Percentiles rank a stretch among this genome's conserved stretches.
Evolutionary conservation across 2,329 filamentous ascomycete genomes (phyloP).

Genomic region (Aspergillus niger): DNA sequence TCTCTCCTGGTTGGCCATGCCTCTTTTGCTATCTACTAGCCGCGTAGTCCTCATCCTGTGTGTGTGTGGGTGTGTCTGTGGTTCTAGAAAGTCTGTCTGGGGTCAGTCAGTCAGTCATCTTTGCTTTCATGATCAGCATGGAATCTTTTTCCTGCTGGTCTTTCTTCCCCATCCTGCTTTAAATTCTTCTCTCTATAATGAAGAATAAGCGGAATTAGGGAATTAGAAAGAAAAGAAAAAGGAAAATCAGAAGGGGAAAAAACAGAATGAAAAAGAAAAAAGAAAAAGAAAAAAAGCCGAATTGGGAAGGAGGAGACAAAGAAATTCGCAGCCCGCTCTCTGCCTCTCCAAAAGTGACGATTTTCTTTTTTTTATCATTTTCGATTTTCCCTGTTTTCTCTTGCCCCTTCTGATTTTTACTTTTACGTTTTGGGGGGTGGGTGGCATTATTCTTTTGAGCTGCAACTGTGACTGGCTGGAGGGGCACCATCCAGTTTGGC

Average conservation of each 20-base stretch:
- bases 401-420: background rate
- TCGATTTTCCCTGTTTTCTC: background rate
- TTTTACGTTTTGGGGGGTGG: background rate
- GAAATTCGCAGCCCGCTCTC: background rate
- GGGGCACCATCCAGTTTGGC: slow-evolving; percentile 6
- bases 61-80: too few species aligned
- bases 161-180: background rate
- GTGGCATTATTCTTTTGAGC: background rate
- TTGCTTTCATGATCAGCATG: background rate
- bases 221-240: background rate
- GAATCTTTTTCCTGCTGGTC: background rate
- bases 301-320: background rate
- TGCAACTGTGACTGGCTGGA: slow-evolving; percentile 7
- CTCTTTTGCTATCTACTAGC: background rate
- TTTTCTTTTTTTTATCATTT: background rate
- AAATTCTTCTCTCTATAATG: background rate
- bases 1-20: background rate
- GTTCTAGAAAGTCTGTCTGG: background rate
- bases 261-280: background rate
- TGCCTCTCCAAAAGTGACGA: background rate
- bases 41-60: slow-evolving; percentile 2
- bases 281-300: background rate
- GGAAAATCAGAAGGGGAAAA: background rate
- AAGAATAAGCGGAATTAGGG: background rate
- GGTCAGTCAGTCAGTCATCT: background rate